Evolutionary conservation across 78 protist genomes (phyloP), one percentile per base, ranked within the genome.

Genomic region (Paratrimastix pyriformis): DNA sequence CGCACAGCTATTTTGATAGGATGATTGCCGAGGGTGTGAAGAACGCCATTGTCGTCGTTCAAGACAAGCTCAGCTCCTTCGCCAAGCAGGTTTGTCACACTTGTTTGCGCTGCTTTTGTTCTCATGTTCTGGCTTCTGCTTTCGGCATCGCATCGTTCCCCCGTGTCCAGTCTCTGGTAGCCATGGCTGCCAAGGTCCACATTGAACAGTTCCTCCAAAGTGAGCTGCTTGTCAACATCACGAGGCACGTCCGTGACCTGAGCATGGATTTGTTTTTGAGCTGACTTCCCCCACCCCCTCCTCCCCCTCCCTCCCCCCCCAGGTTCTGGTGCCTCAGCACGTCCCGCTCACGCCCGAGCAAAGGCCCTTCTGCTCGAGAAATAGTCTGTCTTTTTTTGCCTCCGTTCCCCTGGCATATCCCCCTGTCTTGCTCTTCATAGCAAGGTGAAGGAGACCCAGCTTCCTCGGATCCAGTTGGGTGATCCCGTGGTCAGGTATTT

Each of bases 401-500:
- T 45, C 21, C 58, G 82, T n/a, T n/a, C n/a, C n/a, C n/a, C n/a
- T n/a, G n/a, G n/a, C n/a, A n/a, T n/a, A n/a, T n/a, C n/a, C 62
- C 44, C 84, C 86, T 50, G 60, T 86, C 59, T 21, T 59, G 42
- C 65, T 72, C 54, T 77, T 65, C n/a, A 29, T 15, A 2, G 88
- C 82, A 84, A 82, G 59, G 65, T 91, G 72, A 84, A 87, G 72
- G 92, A 90, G 45, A 39, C 64, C 37, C 93, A 89, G 77, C 84
- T 91, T 39, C 96, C 96, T 26, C 87, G 96, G 65, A 90, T 91
- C 66, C 88, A 80, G 82, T 30, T 37, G 26, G 46, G 58, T 13
- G 96, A 91, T 77, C 96, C 96, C 39, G 76, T 91, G 45, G 87
- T 92, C 50, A 77, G 88, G 45, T 90, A 91, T 77, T 91, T 65